A percentile compares a stretch with the other conserved stretches of the same genome.
These are phyloP conservation scores for Colletotrichum cereale DNA, from an alignment of 2,329 filamentous ascomycete genomes.

Conservation along the genomic window DNA sequence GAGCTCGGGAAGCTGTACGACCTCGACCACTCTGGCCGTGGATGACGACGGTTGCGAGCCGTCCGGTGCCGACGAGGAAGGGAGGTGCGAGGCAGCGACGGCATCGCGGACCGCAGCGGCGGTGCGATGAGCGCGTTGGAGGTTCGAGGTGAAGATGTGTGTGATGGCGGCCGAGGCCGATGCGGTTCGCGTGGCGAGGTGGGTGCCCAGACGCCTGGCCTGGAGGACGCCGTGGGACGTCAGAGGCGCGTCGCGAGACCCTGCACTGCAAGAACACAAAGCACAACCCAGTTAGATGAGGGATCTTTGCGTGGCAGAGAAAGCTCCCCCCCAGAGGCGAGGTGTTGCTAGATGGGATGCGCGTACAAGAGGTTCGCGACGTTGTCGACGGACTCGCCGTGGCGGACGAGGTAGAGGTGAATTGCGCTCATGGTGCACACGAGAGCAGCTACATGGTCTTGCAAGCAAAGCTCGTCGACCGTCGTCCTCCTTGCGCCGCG, in stretches of 20 bases:
- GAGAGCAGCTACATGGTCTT: conserved; percentile 25
- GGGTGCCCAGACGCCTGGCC: conserved; percentile 75
- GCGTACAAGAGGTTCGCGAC: conserved; percentile 80
- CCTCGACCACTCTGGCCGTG: conserved; percentile 44
- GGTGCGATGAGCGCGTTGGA: conserved; percentile 80
- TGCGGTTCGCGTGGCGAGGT: conserved; percentile 60
- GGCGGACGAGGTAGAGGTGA: conserved; percentile 79
- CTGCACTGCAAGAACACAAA: conserved; percentile 65
- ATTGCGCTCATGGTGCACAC: conserved; percentile 33
- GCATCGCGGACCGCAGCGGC: conserved; percentile 74
- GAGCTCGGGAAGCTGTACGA: conserved; percentile 62
- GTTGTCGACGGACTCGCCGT: conserved; percentile 93
- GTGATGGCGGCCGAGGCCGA: conserved; percentile 56
- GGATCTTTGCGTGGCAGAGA: background rate
- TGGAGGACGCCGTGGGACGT: conserved; percentile 87
- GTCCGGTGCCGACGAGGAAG: background rate
- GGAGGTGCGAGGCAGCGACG: conserved; percentile 53
- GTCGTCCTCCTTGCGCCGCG: conserved; percentile 2
- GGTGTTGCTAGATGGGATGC: background rate
- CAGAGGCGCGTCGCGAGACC: conserved; percentile 82
- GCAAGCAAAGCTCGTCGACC: background rate
- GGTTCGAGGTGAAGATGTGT: conserved; percentile 82
- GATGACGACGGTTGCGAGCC: background rate
- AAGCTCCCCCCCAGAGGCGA: conserved; percentile 24
- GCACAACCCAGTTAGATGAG: conserved; percentile 44